Conservation (phyloP, 371 early-diverging fungal species). For the Mortierella sp. region DNA sequence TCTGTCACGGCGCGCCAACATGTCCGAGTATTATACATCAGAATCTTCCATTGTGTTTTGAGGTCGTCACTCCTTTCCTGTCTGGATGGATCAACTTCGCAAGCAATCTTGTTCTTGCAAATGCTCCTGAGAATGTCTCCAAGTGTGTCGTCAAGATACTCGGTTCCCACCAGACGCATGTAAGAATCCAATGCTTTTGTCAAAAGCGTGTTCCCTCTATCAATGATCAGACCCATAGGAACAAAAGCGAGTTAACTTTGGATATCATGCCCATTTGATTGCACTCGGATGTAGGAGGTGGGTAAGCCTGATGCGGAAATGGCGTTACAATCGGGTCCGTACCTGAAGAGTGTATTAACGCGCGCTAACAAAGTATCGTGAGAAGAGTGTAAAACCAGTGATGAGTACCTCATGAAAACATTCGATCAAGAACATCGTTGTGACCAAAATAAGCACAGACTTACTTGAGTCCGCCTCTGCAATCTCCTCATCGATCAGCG, state of each 20-base stretch:
- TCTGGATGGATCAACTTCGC: slow-evolving; percentile 72
- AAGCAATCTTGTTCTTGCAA: slow-evolving; percentile 61
- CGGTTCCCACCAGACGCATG: slow-evolving; percentile 80
- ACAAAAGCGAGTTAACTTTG: not conserved
- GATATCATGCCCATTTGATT: too few relatives aligned
- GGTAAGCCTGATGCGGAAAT: too few relatives aligned
- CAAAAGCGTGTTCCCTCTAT: slow-evolving; percentile 80
- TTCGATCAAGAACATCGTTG: too few relatives aligned
- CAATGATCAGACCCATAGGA: slow-evolving; percentile 17
- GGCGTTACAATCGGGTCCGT: not conserved
- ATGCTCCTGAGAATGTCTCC: slow-evolving; percentile 71
- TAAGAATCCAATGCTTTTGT: slow-evolving; percentile 86
- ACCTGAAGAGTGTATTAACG: slow-evolving; percentile 48
- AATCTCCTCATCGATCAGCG: slow-evolving; percentile 71
- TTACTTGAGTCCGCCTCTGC: slow-evolving; percentile 58
- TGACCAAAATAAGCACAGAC: slow-evolving; percentile 2
- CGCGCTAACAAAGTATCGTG: slow-evolving; percentile 15
- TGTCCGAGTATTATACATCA: slow-evolving; percentile 52
- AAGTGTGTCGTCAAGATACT: slow-evolving; percentile 77
- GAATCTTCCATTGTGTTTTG: slow-evolving; percentile 58
- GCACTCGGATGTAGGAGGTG: too few relatives aligned
- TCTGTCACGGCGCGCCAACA: slow-evolving; percentile 62
- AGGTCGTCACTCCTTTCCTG: slow-evolving; percentile 53
- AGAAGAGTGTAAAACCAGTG: too few relatives aligned
- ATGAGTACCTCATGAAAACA: too few relatives aligned